phyloP scores from a whole-genome alignment of 1,139 yeast species.

The Saccharomycopsis hybrid region DNA sequence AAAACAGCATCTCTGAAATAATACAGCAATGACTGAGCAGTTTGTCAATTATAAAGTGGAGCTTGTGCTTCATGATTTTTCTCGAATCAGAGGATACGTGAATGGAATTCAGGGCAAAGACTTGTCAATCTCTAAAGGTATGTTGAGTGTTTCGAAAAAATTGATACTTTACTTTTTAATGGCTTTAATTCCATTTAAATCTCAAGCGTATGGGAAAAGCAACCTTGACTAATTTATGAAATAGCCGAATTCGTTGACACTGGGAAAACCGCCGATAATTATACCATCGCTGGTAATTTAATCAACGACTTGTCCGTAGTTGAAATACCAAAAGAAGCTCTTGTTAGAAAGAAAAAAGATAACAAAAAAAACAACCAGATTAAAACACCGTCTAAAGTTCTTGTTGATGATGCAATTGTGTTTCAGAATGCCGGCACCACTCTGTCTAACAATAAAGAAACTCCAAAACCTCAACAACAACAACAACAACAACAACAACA shows the following conservation, averaged over 20 bases:
- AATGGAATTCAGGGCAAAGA: conserved; percentile 37
- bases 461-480: no score
- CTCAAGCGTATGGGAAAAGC: no score
- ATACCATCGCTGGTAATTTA: conserved; percentile 22
- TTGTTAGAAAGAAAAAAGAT: conserved; percentile 25
- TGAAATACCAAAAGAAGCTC: conserved; percentile 19
- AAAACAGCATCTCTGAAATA: no score
- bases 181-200: no score
- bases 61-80: conserved; percentile 40
- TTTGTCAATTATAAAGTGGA: conserved; percentile 52
- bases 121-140: conserved; percentile 36
- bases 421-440: conserved; percentile 9
- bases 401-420: conserved; percentile 21
- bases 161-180: no score
- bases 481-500: no score
- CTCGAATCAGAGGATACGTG: conserved; percentile 41
- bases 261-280: conserved; percentile 9
- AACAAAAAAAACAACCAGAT: conserved; percentile 4
- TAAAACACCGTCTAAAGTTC: conserved; percentile 7
- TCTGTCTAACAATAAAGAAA: no score
- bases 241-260: conserved; percentile 18
- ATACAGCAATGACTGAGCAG: conserved; percentile 27
- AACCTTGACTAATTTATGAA: no score
- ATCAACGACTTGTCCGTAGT: conserved; percentile 24
- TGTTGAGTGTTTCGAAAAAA: no score